Conservation (phyloP, 805 yeast species). For the Wickerhamomyces hampshirensis region DNA sequence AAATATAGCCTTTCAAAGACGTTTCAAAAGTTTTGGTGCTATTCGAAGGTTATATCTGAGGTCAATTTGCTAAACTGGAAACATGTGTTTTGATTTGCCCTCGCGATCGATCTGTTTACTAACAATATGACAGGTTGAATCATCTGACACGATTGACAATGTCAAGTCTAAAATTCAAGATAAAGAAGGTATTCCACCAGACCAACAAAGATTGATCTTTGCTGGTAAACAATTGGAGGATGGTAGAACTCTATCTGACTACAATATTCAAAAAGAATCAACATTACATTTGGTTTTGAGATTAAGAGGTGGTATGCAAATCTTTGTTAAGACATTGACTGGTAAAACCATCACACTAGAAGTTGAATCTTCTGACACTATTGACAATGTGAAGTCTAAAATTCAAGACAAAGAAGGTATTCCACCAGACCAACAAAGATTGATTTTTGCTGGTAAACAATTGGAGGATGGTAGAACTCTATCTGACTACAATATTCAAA, state of each 20-base stretch:
- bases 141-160: slow-evolving; percentile 92
- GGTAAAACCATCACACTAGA: slow-evolving; percentile 96
- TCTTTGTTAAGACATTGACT: slow-evolving; percentile 95
- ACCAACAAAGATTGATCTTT: slow-evolving; percentile 91
- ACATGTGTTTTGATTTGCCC: no score
- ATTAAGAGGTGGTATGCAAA: slow-evolving; percentile 88
- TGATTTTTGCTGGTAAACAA: slow-evolving; percentile 93
- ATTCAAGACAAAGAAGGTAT: slow-evolving; percentile 98
- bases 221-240: slow-evolving; percentile 97
- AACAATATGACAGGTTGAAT: slow-evolving; percentile 57
- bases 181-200: slow-evolving; percentile 96
- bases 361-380: slow-evolving; percentile 93
- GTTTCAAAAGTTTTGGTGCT: no score
- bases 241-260: slow-evolving; percentile 90
- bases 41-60: no score
- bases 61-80: no score
- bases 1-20: no score
- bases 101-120: no score
- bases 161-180: slow-evolving; percentile 95
- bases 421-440: slow-evolving; percentile 97
- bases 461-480: slow-evolving; percentile 92
- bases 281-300: slow-evolving; percentile 79
- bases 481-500: slow-evolving; percentile 91
- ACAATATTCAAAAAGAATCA: slow-evolving; percentile 94
- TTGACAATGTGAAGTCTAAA: slow-evolving; percentile 89